Base-by-base conservation (phyloP, 139 green algal genomes). In the Yamagishiella unicocca region DNA sequence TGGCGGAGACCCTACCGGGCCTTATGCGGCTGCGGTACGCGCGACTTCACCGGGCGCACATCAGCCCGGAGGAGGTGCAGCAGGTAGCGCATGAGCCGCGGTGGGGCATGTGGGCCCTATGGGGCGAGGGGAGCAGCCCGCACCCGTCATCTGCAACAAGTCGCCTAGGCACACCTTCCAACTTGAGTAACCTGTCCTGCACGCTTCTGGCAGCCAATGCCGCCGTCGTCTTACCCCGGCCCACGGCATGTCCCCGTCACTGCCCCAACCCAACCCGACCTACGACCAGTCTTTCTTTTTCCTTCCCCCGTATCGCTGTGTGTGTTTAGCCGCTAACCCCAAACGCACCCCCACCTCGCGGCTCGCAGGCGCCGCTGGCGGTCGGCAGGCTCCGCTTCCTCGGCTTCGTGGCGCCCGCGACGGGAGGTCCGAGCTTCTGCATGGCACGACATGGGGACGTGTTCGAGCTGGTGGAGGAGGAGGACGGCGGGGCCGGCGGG, bases 1-100 rank as follows among this genome's bases (percentile, higher is more conserved):
- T 83, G 76, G 76, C 76, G 14, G 31, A 4, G 21, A 14, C 37
- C 33, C 31, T 35, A 19, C 14, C 43, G 31, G 74, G 45, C 24
- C 37, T 83, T 53, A 35, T 24, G n/a, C 35, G 53, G 29, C 76
- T 83, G 76, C 76, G 76, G 21, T 54, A 83, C 35, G 21, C 43
- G 5, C 33, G 53, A 35, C 33, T 83, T 53, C 50, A 83, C 76
- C 33, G 25, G 5, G 35, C 76, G 14, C 53, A 24, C 24, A 50
- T 72, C 37, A 8, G 10, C 9, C n/a, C 46, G 31, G 31, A 68
- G 31, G 53, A 22, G 73, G 45, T 53, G 5, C 42, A 37, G 38
- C 14, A 58, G 50, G 50, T 58, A 17, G 50, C 14, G 50, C 14
- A 17, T 12, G 50, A 58, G 17, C 14, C 12, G 50, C 14, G 50